Evolutionary conservation across 2,329 filamentous ascomycete species (phyloP).

Genomic region (Verticillium klebahnii): DNA sequence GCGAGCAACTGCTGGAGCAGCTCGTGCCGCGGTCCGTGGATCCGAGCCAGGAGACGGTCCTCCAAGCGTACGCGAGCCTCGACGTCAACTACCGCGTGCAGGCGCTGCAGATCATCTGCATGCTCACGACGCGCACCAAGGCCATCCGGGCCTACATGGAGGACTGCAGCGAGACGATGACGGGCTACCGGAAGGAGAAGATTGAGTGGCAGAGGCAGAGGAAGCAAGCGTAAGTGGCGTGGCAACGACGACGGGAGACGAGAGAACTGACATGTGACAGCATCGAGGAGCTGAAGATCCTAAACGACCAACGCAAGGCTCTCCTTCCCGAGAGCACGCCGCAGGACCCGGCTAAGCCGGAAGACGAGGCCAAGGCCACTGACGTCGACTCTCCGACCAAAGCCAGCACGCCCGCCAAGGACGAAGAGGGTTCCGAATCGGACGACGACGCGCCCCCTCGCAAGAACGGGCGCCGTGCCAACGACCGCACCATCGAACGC

Average conservation of each 20-base stretch:
- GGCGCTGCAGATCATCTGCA: constrained; percentile 78
- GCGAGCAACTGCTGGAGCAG: constrained; percentile 73
- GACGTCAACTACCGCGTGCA: constrained; percentile 80
- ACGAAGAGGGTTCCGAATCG: constrained; percentile 61
- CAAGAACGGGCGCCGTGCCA: constrained; percentile 53
- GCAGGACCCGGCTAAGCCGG: constrained; percentile 40
- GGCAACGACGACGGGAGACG: neutral
- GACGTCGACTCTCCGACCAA: constrained; percentile 58
- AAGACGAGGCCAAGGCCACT: constrained; percentile 57
- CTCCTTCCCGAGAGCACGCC: constrained; percentile 66
- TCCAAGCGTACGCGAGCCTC: constrained; percentile 65
- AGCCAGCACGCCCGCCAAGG: constrained; percentile 41
- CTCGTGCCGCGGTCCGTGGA: constrained; percentile 81
- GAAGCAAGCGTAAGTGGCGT: constrained; percentile 53
- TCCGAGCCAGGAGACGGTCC: constrained; percentile 70
- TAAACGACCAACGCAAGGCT: constrained; percentile 71
- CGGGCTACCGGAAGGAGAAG: constrained; percentile 88
- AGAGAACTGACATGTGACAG: constrained; percentile 36
- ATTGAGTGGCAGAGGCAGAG: constrained; percentile 84
- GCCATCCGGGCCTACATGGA: constrained; percentile 85
- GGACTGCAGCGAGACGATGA: constrained; percentile 91
- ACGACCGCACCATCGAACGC: constrained; percentile 66
- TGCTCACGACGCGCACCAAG: constrained; percentile 82
- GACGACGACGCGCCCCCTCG: constrained; percentile 60
- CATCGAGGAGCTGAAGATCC: constrained; percentile 63